Conservation (phyloP, 2,329 filamentous ascomycete species). For the Pestalotiopsis sp. region DNA sequence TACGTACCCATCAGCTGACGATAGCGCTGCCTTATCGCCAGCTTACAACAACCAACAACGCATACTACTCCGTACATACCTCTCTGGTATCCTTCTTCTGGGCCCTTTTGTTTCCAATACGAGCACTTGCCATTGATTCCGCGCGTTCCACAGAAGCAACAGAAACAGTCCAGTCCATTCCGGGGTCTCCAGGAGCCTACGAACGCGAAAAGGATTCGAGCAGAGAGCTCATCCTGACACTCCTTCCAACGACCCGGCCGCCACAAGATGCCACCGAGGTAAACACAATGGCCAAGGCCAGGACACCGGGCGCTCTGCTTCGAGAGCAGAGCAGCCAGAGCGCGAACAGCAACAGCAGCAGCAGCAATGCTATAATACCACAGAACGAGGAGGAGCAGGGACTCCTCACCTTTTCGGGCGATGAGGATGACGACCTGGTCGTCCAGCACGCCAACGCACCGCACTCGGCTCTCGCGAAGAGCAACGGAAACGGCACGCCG, state of each 20-base stretch:
- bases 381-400: slow-evolving; percentile 41
- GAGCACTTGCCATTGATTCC: not conserved
- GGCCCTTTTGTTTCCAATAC: not conserved
- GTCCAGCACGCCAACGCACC: not conserved
- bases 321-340: slow-evolving; percentile 38
- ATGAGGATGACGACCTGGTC: slow-evolving; percentile 12
- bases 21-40: slow-evolving; percentile 7
- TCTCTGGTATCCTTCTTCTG: not conserved
- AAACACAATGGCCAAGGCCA: slow-evolving; percentile 47
- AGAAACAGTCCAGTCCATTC: not conserved
- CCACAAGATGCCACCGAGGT: slow-evolving; percentile 42
- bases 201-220: not conserved
- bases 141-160: not conserved
- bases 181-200: not conserved
- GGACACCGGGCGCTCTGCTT: slow-evolving; percentile 30
- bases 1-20: slow-evolving; percentile 9
- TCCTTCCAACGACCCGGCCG: slow-evolving; percentile 3
- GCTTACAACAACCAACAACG: slow-evolving; percentile 11
- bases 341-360: slow-evolving; percentile 17
- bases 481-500: slow-evolving; percentile 12
- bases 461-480: not conserved
- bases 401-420: slow-evolving; percentile 32
- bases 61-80: not conserved
- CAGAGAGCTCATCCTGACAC: not conserved
- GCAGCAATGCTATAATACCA: slow-evolving; percentile 19